These are phyloP conservation scores for Lantana camara DNA, from an alignment of 257 asterid genomes.

Conservation along the genomic window DNA sequence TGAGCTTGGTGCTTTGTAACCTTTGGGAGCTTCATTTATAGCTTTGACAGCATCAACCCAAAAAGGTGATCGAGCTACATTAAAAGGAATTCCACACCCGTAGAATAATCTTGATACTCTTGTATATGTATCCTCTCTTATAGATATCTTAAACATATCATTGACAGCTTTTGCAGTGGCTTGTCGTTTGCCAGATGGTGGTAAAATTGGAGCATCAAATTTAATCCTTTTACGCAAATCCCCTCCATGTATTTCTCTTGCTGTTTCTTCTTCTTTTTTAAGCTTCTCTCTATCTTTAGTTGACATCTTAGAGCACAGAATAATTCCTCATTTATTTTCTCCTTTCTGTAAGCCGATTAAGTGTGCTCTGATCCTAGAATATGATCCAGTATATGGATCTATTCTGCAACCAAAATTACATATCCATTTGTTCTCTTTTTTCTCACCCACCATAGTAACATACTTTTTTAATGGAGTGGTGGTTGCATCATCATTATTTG, in stretches of 20 bases:
- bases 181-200: neutral
- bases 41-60: neutral
- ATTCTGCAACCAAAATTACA: too few relatives aligned
- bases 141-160: neutral
- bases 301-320: too few relatives aligned
- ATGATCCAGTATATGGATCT: too few relatives aligned
- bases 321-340: too few relatives aligned
- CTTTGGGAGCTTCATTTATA: slow-evolving; percentile 14
- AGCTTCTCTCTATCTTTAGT: neutral
- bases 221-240: neutral
- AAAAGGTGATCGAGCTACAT: neutral
- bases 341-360: too few relatives aligned
- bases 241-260: neutral
- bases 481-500: too few relatives aligned
- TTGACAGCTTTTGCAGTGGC: neutral
- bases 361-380: too few relatives aligned
- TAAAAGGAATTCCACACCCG: neutral
- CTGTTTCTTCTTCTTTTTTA: neutral
- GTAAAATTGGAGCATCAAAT: neutral
- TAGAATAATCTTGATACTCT: neutral
- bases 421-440: too few relatives aligned
- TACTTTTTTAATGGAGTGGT: too few relatives aligned
- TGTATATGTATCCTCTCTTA: neutral
- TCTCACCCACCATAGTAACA: too few relatives aligned
- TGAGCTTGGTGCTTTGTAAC: slow-evolving; percentile 17